phyloP scores from a whole-genome alignment of 148 eudicot species.

The Silene uniflora region DNA sequence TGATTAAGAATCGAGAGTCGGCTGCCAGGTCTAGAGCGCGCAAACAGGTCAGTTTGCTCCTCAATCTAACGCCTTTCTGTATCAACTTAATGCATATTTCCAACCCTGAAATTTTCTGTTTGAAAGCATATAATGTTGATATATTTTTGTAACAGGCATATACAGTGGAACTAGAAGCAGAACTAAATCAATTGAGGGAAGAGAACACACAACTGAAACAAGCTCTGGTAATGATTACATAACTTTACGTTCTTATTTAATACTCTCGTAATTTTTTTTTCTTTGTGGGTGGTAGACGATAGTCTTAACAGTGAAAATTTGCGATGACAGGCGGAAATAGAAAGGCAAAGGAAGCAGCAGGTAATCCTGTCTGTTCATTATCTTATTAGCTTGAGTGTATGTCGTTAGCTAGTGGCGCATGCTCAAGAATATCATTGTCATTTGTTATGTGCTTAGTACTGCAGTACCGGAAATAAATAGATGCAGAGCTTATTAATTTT shows the following conservation, averaged over 20 bases:
- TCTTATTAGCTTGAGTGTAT: no score
- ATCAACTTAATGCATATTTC: no score
- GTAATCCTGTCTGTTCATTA: no score
- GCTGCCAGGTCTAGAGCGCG: slow-evolving; percentile 96
- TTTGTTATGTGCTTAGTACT: no score
- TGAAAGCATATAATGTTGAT: not conserved
- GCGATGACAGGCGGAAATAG: slow-evolving; percentile 45
- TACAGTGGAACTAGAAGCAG: slow-evolving; percentile 87
- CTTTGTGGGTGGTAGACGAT: not conserved
- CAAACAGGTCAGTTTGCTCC: no score
- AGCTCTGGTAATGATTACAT: slow-evolving; percentile 34
- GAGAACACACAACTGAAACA: slow-evolving; percentile 55
- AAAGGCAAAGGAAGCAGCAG: slow-evolving; percentile 40
- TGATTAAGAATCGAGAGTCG: slow-evolving; percentile 87
- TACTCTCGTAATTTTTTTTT: not conserved
- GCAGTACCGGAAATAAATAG: no score
- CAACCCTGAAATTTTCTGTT: not conserved
- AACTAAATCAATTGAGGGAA: slow-evolving; percentile 58
- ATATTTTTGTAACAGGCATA: slow-evolving; percentile 50
- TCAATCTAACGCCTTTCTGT: no score
- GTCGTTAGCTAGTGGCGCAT: no score
- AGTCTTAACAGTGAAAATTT: not conserved
- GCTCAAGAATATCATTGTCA: not conserved
- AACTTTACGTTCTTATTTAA: not conserved
- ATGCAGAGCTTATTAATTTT: no score